Base-by-base conservation (phyloP, 257 asterid species). In the Ligustrum vulgare region DNA sequence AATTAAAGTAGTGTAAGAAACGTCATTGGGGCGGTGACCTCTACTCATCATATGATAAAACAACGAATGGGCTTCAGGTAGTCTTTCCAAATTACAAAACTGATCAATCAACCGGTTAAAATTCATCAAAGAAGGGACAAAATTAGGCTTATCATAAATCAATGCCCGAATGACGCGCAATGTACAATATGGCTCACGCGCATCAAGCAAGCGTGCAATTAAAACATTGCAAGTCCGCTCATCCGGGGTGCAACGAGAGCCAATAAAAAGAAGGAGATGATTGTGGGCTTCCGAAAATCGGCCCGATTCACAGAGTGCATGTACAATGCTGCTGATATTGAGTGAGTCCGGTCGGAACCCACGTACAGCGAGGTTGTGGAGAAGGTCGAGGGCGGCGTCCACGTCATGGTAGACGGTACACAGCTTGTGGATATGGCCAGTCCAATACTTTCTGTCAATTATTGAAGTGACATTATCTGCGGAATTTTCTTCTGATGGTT, bases 151-250 rank as follows among this genome's bases (percentile, higher is more conserved):
- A 76, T 77, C 90, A 15, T 12, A 58, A 13, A 79, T 63, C 83
- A 94, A 84, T 49, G 83, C 74, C 15, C 82, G 83, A 0, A 94
- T 72, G 74, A 92, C 78, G 8, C 83, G 75, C 72, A 86, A 67
- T 5, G 98, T 92, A 4, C 78, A 65, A 31, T 58, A 71, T 0
- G 93, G 91, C 20, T 81, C 82, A 37, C 78, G 78, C 0, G 90
- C 89, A 54, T 88, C 77, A 10, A 94, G 89, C 78, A 94, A 82
- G 25, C 95, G 86, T 3, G 98, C 98, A 47, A 94, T 84, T 23
- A 94, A 85, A 8, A 94, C 91, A 47, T 91, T 92, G 68, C 98
- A 94, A 5, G 94, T 91, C 74, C 96, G 92, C 80, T 94, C 97
- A 69, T 92, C 97, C 15, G 92, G 93, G 60, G 87, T 75, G 70